Base-by-base conservation (phyloP, 2,329 filamentous ascomycete genomes). In the Epichloe sp. region DNA sequence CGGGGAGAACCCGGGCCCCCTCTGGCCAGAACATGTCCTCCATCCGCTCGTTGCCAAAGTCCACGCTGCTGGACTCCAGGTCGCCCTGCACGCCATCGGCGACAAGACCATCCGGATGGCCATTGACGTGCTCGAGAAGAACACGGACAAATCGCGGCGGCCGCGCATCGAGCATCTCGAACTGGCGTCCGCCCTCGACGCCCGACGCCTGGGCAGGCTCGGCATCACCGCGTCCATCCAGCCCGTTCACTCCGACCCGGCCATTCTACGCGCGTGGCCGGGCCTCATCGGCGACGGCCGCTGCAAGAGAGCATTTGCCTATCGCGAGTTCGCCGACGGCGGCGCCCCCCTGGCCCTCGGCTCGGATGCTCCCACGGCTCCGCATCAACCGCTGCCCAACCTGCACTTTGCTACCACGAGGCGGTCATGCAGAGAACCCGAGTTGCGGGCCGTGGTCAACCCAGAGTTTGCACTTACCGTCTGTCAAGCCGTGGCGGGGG, bases 131-230 rank as follows among this genome's bases (percentile, higher is more conserved):
- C 68, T 85, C 15, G 75, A 65, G 19, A 63, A 58, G 53, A 68
- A 65, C 47, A 69, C 65, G 0, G 66, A 64, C 54, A 68, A 71
- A 0, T 69, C 67, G 0, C 71, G 73, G 7, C 72, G 81, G 2
- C 81, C 82, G 48, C 72, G 81, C 15, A 79, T 85, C 56, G 81
- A 85, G 63, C 81, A 85, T 59, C 66, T 85, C 3, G 81, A 85
- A 60, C 69, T 85, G 34, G 70, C 79, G 0, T 71, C 71, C 0
- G 68, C 70, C 0, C 67, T 70, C 51, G 81, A 84, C 56, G 80
- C 78, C 1, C 66, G 59, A 2, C 68, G 80, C 1, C 71, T 85
- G 0, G 80, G 79, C 5, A 59, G 66, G 23, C 65, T 81, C 4
- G 78, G 80, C 47, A 82, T 85, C 63, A 80, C 76, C 1, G 77